phyloP scores from a whole-genome alignment of 2,329 filamentous ascomycete genomes.

The Diaporthe sp. region DNA sequence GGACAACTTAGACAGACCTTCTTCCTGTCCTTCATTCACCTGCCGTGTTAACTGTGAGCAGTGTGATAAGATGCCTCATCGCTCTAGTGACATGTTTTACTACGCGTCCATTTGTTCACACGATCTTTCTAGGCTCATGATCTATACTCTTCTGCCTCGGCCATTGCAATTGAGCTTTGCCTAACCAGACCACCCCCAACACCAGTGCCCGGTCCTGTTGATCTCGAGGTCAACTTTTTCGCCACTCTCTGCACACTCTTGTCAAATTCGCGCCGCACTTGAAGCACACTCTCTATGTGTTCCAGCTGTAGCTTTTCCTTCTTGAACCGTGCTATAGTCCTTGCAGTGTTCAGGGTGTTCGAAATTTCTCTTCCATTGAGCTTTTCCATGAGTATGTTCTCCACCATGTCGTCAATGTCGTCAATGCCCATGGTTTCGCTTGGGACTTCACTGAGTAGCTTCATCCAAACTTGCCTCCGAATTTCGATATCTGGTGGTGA shows the following conservation, averaged over 20 bases:
- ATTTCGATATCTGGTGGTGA: slow-evolving; percentile 4
- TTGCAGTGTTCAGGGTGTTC: slow-evolving; percentile 43
- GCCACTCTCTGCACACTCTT: slow-evolving; percentile 13
- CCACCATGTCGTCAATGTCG: slow-evolving; percentile 24
- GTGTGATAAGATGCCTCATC: too few species aligned
- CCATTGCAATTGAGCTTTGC: slow-evolving; percentile 4
- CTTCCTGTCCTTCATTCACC: too few species aligned
- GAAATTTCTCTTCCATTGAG: slow-evolving; percentile 46
- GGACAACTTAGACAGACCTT: too few species aligned
- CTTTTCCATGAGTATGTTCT: slow-evolving; percentile 37
- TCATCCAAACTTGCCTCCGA: neutral
- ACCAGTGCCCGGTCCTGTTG: neutral
- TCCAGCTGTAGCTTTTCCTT: slow-evolving; percentile 16
- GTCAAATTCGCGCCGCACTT: neutral
- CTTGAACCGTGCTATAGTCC: slow-evolving; percentile 36
- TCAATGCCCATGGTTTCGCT: neutral
- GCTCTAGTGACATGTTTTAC: too few species aligned
- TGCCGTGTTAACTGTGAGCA: too few species aligned
- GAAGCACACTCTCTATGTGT: slow-evolving; percentile 1
- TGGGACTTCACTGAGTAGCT: neutral
- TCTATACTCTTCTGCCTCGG: neutral
- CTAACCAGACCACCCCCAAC: neutral
- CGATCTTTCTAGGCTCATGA: too few species aligned
- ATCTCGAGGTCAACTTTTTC: neutral
- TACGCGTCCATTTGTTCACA: too few species aligned